Base-by-base conservation (phyloP, 2,329 filamentous ascomycete species). In the Seiridium cupressi region DNA sequence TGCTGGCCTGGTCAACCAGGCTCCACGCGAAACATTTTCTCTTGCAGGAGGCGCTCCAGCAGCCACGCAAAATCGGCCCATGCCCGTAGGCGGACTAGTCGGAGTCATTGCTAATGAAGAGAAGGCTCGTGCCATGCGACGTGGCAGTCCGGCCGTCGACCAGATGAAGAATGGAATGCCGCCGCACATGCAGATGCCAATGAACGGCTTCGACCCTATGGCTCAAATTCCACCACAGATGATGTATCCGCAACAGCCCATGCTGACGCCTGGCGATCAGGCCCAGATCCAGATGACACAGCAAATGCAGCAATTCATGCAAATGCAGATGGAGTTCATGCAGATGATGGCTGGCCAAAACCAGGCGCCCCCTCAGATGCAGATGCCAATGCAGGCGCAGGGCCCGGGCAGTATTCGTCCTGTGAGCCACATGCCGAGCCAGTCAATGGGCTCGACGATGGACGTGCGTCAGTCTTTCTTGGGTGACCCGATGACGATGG, bases 261-360 rank as follows among this genome's bases (percentile, higher is more conserved):
- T 77, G 72, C 71, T 88, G 49, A 84, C 83, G 13, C 79, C 87
- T 2, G 84, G 84, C 31, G 89, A 92, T 63, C 89, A 91, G 71
- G 88, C 88, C 35, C 90, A 94, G 67, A 82, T 93, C 47, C 88
- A 93, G 66, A 89, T 95, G 82, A 89, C 85, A 5, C 89, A 92
- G 69, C 90, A 93, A 70, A 93, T 94, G 91, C 84, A 86, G 59
- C 89, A 92, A 68, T 93, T 94, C 76, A 93, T 94, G 90, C 89
- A 93, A 71, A 92, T 95, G 89, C 92, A 96, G 73, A 93, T 96
- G 89, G 91, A 96, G 72, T 93, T 93, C 76, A 94, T 96, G 89
- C 90, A 93, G 69, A 89, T 92, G 86, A 90, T 92, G 83, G 81
- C 81, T 0, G 66, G 71, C 10, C 76, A 75, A 55, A 78, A 77